phyloP scores from a whole-genome alignment of 805 yeast genomes.

The Zygosaccharomyces gambellarensis region DNA sequence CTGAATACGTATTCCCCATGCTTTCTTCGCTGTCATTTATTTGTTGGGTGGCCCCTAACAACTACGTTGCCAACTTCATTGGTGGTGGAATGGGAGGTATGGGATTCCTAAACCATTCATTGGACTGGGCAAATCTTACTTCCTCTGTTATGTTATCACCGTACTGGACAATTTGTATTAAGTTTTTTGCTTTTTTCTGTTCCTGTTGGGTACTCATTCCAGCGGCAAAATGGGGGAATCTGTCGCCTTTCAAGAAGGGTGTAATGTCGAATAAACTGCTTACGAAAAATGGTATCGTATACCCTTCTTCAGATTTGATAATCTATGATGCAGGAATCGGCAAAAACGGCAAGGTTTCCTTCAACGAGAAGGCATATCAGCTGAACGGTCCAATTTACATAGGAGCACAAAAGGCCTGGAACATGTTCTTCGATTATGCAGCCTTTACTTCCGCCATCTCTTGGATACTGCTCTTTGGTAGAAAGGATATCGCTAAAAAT shows the following conservation, averaged over 20 bases:
- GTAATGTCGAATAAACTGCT: slow-evolving; percentile 46
- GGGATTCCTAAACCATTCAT: slow-evolving; percentile 45
- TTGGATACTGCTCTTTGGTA: slow-evolving; percentile 38
- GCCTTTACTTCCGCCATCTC: slow-evolving; percentile 46
- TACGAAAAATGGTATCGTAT: slow-evolving; percentile 35
- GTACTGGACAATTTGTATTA: slow-evolving; percentile 48
- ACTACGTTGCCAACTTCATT: slow-evolving; percentile 38
- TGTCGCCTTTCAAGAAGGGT: slow-evolving; percentile 31
- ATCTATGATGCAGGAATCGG: slow-evolving; percentile 29
- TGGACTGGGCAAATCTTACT: slow-evolving; percentile 53
- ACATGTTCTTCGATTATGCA: slow-evolving; percentile 50
- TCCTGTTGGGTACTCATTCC: slow-evolving; percentile 50
- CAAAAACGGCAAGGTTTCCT: slow-evolving; percentile 20
- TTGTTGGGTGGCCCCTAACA: slow-evolving; percentile 47
- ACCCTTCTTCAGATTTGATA: slow-evolving; percentile 41
- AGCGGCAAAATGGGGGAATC: slow-evolving; percentile 41
- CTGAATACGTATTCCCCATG: slow-evolving; percentile 46
- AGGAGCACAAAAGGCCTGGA: slow-evolving; percentile 48
- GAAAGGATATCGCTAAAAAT: slow-evolving; percentile 15
- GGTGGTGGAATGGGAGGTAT: slow-evolving; percentile 53
- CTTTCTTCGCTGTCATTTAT: slow-evolving; percentile 45
- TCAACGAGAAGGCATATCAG: slow-evolving; percentile 45
- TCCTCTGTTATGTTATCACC: slow-evolving; percentile 47
- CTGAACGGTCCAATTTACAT: slow-evolving; percentile 42
- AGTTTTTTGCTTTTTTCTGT: slow-evolving; percentile 43